Base-by-base conservation (phyloP, 2,329 filamentous ascomycete genomes). In the Chaetothyriales sp. region DNA sequence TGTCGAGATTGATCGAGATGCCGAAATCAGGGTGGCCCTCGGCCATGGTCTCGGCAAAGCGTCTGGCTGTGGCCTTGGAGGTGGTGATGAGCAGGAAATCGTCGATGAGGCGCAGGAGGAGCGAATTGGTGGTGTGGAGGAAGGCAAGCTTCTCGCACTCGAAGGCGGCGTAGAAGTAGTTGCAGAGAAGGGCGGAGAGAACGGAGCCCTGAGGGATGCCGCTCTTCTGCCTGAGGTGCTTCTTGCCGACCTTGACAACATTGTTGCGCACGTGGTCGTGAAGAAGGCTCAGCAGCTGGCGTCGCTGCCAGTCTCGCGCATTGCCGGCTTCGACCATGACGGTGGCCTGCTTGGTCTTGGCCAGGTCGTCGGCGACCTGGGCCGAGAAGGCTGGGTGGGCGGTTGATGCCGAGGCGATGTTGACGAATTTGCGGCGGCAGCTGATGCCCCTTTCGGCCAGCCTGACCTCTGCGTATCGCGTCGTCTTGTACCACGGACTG, bases 121-220 rank as follows among this genome's bases (percentile, higher is more conserved):
- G 67, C 47, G 78, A 83, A 15, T 63, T 60, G 4, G 69, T 64
- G 0, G 69, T 62, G 15, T 73, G 60, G 1, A 92, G 68, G 63
- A 95, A 97, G 0, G 63, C 64, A 2, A 97, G 72, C 13, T 83
- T 71, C 22, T 81, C 74, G 5, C 69, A 69, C 66, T 98, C 92
- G 1, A 97, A 77, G 56, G 92, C 82, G 5, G 86, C 89, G 64
- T 98, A 98, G 67, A 97, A 95, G 68, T 94, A 90, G 68, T 89
- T 97, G 73, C 92, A 97, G 4, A 98, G 74, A 43, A 89, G 74
- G 44, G 84, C 86, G 0, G 89, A 95, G 4, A 98, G 66, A 1
- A 95, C 77, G 0, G 89, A 95, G 6, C 92, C 92, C 66, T 98
- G 92, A 0, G 92, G 89, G 43, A 98, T 97, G 13, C 92, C 92